Conservation (phyloP, 768 basidiomycete genomes). For the Pisolithus tinctorius region DNA sequence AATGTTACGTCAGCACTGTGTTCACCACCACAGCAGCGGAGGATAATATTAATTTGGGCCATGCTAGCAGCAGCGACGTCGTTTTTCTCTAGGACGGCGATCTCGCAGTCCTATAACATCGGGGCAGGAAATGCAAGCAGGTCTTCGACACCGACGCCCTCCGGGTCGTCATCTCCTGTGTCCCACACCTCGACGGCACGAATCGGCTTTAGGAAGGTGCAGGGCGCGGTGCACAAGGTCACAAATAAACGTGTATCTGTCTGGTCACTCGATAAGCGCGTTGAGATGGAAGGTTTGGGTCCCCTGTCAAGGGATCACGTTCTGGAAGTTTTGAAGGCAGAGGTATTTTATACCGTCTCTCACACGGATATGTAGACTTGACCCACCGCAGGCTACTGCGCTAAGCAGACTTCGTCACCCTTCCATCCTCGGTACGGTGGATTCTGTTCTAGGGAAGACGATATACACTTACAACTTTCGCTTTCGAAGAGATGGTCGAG, state of each 20-base stretch:
- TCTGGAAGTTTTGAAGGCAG: slow-evolving; percentile 81
- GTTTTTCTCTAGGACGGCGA: slow-evolving; percentile 74
- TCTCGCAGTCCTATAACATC: slow-evolving; percentile 75
- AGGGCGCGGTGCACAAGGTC: slow-evolving; percentile 80
- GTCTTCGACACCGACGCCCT: slow-evolving; percentile 31
- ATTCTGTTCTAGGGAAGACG: neutral
- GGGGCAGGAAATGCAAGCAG: slow-evolving; percentile 34
- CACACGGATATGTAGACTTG: slow-evolving; percentile 1
- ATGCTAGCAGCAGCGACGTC: slow-evolving; percentile 83
- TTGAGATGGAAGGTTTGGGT: slow-evolving; percentile 66
- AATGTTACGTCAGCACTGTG: too few relatives aligned
- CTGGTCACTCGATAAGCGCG: slow-evolving; percentile 86
- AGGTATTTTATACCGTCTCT: slow-evolving; percentile 46
- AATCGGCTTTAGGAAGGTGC: slow-evolving; percentile 87
- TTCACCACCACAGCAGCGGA: neutral
- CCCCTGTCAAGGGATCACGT: slow-evolving; percentile 62
- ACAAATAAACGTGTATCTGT: slow-evolving; percentile 88
- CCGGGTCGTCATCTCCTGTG: slow-evolving; percentile 27
- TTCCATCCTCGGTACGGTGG: slow-evolving; percentile 68
- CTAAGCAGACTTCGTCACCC: slow-evolving; percentile 86
- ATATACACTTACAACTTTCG: slow-evolving; percentile 4
- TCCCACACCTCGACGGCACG: slow-evolving; percentile 45
- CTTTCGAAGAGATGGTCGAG: slow-evolving; percentile 83
- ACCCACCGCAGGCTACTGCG: slow-evolving; percentile 62
- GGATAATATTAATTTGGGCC: neutral